Percentiles rank a stretch among this genome's conserved stretches.
Conservation (phyloP, 192 early-diverging fungal species). For the Coemansia sp. region DNA sequence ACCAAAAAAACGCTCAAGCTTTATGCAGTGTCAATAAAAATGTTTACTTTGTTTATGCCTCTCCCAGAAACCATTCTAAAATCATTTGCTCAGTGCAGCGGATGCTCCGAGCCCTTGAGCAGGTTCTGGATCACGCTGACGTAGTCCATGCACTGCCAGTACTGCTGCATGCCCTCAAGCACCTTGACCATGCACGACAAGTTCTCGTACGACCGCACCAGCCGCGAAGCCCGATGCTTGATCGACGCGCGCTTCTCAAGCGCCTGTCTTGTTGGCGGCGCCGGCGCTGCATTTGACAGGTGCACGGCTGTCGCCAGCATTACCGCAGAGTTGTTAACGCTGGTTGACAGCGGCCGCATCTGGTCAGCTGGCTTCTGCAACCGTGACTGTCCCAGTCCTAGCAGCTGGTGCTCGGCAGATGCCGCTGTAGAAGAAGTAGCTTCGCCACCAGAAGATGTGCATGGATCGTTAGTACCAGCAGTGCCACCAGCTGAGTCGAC, state of each 20-base stretch:
- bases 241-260: constrained; percentile 26
- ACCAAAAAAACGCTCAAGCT: background rate
- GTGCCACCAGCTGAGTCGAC: background rate
- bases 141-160: constrained; percentile 55
- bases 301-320: constrained; percentile 43
- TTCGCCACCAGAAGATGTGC: background rate
- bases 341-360: constrained; percentile 46
- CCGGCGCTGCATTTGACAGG: constrained; percentile 22
- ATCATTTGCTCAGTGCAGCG: constrained; percentile 30
- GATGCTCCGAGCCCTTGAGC: constrained; percentile 44
- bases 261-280: constrained; percentile 12
- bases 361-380: constrained; percentile 21
- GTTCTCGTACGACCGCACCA: constrained; percentile 47
- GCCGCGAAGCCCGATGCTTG: constrained; percentile 26
- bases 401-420: constrained; percentile 3
- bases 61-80: too few species aligned
- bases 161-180: constrained; percentile 55
- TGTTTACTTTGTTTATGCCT: too few species aligned
- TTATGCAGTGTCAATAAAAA: too few species aligned
- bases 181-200: constrained; percentile 54
- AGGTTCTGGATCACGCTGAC: constrained; percentile 43
- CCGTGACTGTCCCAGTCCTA: constrained; percentile 13
- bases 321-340: constrained; percentile 41
- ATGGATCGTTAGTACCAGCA: background rate
- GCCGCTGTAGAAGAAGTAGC: background rate